A percentile compares a stretch with the other conserved stretches of the same genome.
Conservation (phyloP, 768 basidiomycete genomes). For the Cystofilobasidium macerans region DNA sequence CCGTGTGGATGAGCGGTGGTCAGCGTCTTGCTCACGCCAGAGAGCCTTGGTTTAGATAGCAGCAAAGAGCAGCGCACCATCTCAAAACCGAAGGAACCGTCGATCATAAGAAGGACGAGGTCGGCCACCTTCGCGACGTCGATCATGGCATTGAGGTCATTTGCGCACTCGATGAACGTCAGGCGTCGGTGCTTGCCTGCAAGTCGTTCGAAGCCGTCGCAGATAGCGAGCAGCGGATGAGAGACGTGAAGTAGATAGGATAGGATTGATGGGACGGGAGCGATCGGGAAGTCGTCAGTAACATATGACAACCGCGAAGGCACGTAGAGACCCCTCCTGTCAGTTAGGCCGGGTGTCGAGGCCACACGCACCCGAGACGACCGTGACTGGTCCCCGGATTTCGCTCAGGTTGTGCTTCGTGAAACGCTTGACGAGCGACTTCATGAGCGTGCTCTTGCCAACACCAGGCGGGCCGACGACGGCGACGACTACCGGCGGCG, state of each 20-base stretch:
- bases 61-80: conserved; percentile 54
- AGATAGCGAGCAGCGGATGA: not conserved
- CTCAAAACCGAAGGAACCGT: conserved; percentile 95
- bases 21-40: not conserved
- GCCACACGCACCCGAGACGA: conserved; percentile 52
- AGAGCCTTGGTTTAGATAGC: too few species aligned
- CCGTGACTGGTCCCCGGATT: conserved; percentile 83
- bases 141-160: conserved; percentile 95
- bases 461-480: conserved; percentile 94
- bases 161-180: conserved; percentile 96
- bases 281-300: not conserved
- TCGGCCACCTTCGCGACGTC: conserved; percentile 96
- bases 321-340: too few species aligned
- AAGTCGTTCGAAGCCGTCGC: not conserved
- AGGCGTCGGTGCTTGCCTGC: conserved; percentile 70
- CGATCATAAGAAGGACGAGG: conserved; percentile 91
- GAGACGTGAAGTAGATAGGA: not conserved
- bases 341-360: too few species aligned
- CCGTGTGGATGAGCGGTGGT: not conserved
- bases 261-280: not conserved
- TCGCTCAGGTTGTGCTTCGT: conserved; percentile 88
- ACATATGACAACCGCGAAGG: too few species aligned
- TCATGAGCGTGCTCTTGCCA: conserved; percentile 87
- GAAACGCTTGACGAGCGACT: conserved; percentile 78
- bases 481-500: conserved; percentile 88